Base-by-base conservation (phyloP, 345 rosid species). In the Arabidopsis suecica region DNA sequence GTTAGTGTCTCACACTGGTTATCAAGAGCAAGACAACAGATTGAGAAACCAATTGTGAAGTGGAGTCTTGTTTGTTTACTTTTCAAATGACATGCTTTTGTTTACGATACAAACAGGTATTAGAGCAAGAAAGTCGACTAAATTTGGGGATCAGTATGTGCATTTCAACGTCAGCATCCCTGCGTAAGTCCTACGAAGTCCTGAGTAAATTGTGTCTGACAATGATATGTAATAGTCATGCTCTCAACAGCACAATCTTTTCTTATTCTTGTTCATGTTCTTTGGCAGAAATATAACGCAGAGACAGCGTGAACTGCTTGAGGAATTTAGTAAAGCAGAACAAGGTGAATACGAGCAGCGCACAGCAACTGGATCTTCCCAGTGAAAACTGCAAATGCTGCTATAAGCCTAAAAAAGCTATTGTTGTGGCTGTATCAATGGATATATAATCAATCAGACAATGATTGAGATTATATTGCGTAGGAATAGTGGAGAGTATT, bases 151-250 rank as follows among this genome's bases (percentile, higher is more conserved):
- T 81, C 97, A 93, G 59, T 96, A 76, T 70, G 99, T 96, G 80
- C 96, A 96, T 78, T 96, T 89, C 84, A 93, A 86, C 55, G 88
- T 96, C 82, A 85, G 85, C 88, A 91, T 96, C 76, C 99, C 99
- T 36, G 51, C 78, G 99, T 93, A 84, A 30, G 97, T 82, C 61
- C 11, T 48, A 16, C 33, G 32, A 60, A 32, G 0, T 62, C 38
- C 50, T 41, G 30, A 69, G 51, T 45, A 53, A 36, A 67, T 10
- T 59, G 36, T 48, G 59, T 50, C 18, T 40, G 41, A 18, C 37
- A 61, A 48, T 61, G 51, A 25, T 50, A 37, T 5, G 20, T 25
- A 36, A 36, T 25, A 1, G 33, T 53, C 6, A 41, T 7, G 50
- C 18, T 42, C 5, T 42, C 5, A 18, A 23, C 54, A 32, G 48